Evolutionary conservation across 352 stramenopile species (phyloP), one percentile per base, ranked within the genome.

Genomic region (Phytophthora melonis): DNA sequence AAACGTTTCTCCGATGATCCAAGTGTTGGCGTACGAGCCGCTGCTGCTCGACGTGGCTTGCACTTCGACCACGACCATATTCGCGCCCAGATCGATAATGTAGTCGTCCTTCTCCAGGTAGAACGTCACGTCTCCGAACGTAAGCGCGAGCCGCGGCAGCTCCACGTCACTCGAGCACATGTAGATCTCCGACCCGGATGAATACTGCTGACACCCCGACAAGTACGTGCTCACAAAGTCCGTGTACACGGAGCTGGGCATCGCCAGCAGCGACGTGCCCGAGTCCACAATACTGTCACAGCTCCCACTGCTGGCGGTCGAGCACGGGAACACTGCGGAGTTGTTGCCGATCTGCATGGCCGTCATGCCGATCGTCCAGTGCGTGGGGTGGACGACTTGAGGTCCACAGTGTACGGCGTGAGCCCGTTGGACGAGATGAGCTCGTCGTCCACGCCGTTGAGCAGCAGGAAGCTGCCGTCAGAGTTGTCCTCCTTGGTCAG

Each of bases 1-100:
- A 55, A 95, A 93, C 16, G 88, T 93, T 41, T 87, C 85, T n/a
- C 88, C 87, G 9, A 95, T 70, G 66, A 95, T 90, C 88, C 88
- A 95, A 13, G 75, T 87, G 69, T 94, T 78, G 14, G 66, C 72
- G 50, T 87, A 81, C 25, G 74, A 55, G 3, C 63, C 58, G 36
- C 79, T 81, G 41, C 49, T 76, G 19, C 62, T 74, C 7, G 77
- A 83, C 36, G 75, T 81, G 1, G 82, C 52, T 64, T 87, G 81
- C 21, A 88, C 57, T 55, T 88, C 79, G 3, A 88, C 81, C 14
- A 82, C 63, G 10, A 80, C 56, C 58, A 77, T 77, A 34, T 80
- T 62, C 7, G 58, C 57, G 16, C 74, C 63, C 71, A 74, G 32
- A 50, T 72, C 57, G 60, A 86, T 80, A 65, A 84, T 80, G 65